Base-by-base conservation (phyloP, 345 rosid genomes). In the Litchi chinensis region DNA sequence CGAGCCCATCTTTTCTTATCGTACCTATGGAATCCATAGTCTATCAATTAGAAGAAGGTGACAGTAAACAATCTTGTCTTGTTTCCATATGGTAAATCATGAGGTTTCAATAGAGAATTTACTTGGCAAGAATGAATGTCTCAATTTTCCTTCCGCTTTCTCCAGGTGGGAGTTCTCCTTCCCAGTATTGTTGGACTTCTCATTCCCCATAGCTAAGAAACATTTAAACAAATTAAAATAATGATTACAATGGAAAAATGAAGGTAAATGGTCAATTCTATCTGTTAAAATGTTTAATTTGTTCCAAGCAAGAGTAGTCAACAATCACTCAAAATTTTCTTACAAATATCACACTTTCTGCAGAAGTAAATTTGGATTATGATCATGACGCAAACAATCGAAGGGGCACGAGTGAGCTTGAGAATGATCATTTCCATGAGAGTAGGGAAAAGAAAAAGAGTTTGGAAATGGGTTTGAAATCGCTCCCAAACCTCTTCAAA, bases 141-240 rank as follows among this genome's bases (percentile, higher is more conserved):
- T 88, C 86, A 26, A 82, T 84, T 22, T 77, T 80, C 56, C 77
- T 87, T 83, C 88, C 82, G 71, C 83, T 82, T 66, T 79, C 82
- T 71, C 85, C 74, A 41, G 86, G 68, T 41, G 90, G 91, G 73
- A 87, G 32, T 75, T 87, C 85, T 71, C 91, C 90, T 83, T 90
- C 93, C 93, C 93, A 90, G 72, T 81, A 87, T 72, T 79, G 73
- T 90, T 90, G 5, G 90, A 82, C 79, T 77, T 87, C 79, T 78
- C 79, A 74, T 90, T 90, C 18, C 93, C 93, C 85, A 87, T 81
- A 44, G 86, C 93, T 88, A 74, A 56, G 62, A 41, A 68, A 73
- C 64, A 79, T 39, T 73, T 39, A 80, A 43, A 63, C 50, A 76
- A 71, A 37, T 59, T 59, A 24, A 70, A 59, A 39, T 18, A 39